A percentile compares a stretch with the other conserved stretches of the same genome.
These are phyloP conservation scores for Suhomyces terraborum DNA, from an alignment of 1,139 yeast genomes.

Conservation along the genomic window DNA sequence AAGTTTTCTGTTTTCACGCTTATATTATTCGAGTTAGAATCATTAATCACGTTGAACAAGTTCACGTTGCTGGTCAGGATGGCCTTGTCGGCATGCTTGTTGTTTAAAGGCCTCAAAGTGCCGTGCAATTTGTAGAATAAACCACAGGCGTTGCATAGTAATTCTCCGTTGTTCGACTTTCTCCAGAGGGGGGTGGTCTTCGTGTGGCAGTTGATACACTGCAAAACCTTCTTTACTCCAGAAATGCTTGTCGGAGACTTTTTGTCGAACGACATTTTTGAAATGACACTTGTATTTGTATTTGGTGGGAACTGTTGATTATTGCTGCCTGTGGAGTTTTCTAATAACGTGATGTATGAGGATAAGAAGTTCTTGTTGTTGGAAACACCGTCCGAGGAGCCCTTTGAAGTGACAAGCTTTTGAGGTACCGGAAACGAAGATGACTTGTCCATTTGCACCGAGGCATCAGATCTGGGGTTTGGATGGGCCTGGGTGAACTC, in stretches of 20 bases:
- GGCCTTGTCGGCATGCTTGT: conserved; percentile 20
- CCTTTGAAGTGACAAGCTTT: neutral
- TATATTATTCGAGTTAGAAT: neutral
- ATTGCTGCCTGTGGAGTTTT: conserved; percentile 37
- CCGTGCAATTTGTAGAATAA: conserved; percentile 50
- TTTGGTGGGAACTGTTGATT: neutral
- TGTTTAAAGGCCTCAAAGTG: conserved; percentile 43
- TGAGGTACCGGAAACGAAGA: conserved; percentile 1
- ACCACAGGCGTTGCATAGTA: conserved; percentile 52
- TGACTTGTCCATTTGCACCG: neutral
- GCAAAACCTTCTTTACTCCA: conserved; percentile 28
- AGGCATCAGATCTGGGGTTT: neutral
- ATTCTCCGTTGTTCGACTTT: conserved; percentile 45
- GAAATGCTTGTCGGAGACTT: conserved; percentile 2
- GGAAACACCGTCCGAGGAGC: neutral
- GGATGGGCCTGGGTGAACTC: conserved; percentile 24
- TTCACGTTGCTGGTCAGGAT: conserved; percentile 28
- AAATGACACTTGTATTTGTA: neutral
- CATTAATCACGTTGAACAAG: conserved; percentile 25
- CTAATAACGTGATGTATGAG: conserved; percentile 44
- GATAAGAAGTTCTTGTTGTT: conserved; percentile 33
- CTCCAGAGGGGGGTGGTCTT: conserved; percentile 52
- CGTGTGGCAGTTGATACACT: conserved; percentile 50
- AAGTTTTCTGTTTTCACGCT: conserved; percentile 4
- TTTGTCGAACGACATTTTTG: conserved; percentile 1